These are phyloP conservation scores for Curvularia lunata DNA, from an alignment of 2,329 filamentous ascomycete genomes.

Conservation along the genomic window DNA sequence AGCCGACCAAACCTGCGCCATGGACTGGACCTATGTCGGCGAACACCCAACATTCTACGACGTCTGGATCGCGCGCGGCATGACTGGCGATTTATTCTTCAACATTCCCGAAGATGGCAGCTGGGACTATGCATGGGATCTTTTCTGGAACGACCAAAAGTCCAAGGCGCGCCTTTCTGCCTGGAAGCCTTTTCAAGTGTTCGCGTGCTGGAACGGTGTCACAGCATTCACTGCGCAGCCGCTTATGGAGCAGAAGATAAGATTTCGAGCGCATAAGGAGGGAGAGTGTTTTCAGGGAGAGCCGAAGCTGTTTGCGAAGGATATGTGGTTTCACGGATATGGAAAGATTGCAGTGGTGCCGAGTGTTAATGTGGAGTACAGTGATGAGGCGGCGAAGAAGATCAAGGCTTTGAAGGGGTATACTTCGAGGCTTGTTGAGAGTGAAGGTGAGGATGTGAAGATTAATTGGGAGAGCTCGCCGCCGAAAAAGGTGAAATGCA, in stretches of 20 bases:
- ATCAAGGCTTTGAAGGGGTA: constrained; percentile 62
- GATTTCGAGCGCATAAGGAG: constrained; percentile 53
- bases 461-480: constrained; percentile 56
- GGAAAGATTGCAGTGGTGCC: constrained; percentile 64
- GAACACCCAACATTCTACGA: constrained; percentile 62
- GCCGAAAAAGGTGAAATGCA: constrained; percentile 58
- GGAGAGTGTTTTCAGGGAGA: constrained; percentile 63
- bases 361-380: constrained; percentile 63
- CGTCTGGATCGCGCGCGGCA: constrained; percentile 61
- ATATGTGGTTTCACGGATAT: constrained; percentile 53
- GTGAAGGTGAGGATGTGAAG: constrained; percentile 37
- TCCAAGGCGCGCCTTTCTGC: constrained; percentile 44
- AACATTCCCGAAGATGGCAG: constrained; percentile 58
- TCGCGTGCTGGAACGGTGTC: constrained; percentile 67
- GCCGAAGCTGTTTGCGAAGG: constrained; percentile 63
- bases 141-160: constrained; percentile 58
- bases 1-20: constrained; percentile 64
- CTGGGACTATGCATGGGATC: constrained; percentile 49
- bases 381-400: constrained; percentile 51
- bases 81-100: constrained; percentile 64
- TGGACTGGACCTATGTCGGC: constrained; percentile 63
- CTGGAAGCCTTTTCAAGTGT: constrained; percentile 63
- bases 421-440: constrained; percentile 46
- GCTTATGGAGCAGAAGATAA: constrained; percentile 53
- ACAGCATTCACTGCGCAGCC: constrained; percentile 57